Percentiles rank a stretch among this genome's conserved stretches.
These are phyloP conservation scores for Solanum pennellii DNA, from an alignment of 257 asterid genomes.

Conservation along the genomic window DNA sequence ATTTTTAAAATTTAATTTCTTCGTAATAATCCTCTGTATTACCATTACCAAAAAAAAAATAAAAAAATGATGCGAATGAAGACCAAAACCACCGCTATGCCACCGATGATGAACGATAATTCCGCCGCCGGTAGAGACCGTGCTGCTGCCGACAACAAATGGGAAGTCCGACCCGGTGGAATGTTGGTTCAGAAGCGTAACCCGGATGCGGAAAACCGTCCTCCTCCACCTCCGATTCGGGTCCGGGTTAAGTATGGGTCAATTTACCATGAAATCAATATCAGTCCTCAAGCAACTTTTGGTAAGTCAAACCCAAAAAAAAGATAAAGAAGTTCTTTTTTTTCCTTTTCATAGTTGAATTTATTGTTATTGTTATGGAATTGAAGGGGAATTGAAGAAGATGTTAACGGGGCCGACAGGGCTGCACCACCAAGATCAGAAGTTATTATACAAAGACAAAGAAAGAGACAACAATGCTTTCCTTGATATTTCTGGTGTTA, in stretches of 20 bases:
- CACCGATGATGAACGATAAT: conserved; percentile 20
- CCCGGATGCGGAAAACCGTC: conserved; percentile 37
- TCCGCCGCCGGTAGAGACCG: not conserved
- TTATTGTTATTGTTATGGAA: not conserved
- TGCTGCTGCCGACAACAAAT: conserved; percentile 14
- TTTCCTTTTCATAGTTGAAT: not conserved
- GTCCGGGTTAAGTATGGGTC: conserved; percentile 77
- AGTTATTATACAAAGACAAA: conserved; percentile 61
- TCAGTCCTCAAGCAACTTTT: conserved; percentile 70
- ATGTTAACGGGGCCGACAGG: conserved; percentile 81
- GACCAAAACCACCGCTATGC: not conserved
- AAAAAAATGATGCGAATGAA: conserved; percentile 60
- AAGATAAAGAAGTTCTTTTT: not conserved
- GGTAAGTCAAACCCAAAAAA: conserved; percentile 24
- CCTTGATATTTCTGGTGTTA: conserved; percentile 63
- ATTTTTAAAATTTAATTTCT: not conserved
- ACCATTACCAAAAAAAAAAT: not conserved
- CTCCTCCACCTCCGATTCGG: conserved; percentile 67
- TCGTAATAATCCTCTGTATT: not conserved
- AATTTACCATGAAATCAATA: conserved; percentile 51
- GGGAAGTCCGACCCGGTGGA: conserved; percentile 90
- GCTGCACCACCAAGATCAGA: conserved; percentile 82
- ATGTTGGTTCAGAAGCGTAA: conserved; percentile 81
- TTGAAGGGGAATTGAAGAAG: conserved; percentile 78
- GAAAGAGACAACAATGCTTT: conserved; percentile 71